Base-by-base conservation (phyloP, 139 green algal genomes). In the Monoraphidium neglectum region DNA sequence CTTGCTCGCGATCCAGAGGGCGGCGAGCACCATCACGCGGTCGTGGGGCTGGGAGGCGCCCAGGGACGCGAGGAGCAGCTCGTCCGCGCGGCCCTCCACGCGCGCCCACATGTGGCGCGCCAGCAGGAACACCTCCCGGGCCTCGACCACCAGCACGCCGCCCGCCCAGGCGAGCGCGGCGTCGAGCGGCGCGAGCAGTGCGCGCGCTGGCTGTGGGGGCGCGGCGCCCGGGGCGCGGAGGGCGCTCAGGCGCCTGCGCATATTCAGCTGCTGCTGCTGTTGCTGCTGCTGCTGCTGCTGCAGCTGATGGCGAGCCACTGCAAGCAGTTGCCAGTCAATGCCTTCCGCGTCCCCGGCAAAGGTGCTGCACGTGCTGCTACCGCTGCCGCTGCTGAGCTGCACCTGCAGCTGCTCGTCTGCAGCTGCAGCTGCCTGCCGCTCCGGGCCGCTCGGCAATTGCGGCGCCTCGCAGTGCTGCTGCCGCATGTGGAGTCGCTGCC, bases 11-110 rank as follows among this genome's bases (percentile, higher is more conserved):
- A 78, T 10, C 72, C 72, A 78, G 30, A 78, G 16, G 37, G 60
- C 49, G n/a, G 71, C 35, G 18, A 78, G 61, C 72, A 71, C 70
- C 32, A 33, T 53, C 61, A 71, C 72, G 13, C 49, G 68, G 32
- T 71, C 72, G 1, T 37, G 26, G 12, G 61, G 61, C 16, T 64
- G 3, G 15, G 40, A 56, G 2, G 56, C 43, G 23, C 72, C 72
- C 21, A 78, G 33, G 72, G 38, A 71, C 30, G 70, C 60, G 23
- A 78, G 60, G 43, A 78, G 62, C 72, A 78, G 60, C 30, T 78
- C 72, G 24, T 78, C 72, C 30, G 71, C 5, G 12, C 26, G 21
- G 10, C 59, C 72, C 30, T 33, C 61, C 16, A 33, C 60, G 4
- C 61, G 43, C 4, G 16, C 47, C 43, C 35, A 72, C 32, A 78